Evolutionary conservation across 129 eudicot species (phyloP).

Genomic region (Oenanthe sinensis): DNA sequence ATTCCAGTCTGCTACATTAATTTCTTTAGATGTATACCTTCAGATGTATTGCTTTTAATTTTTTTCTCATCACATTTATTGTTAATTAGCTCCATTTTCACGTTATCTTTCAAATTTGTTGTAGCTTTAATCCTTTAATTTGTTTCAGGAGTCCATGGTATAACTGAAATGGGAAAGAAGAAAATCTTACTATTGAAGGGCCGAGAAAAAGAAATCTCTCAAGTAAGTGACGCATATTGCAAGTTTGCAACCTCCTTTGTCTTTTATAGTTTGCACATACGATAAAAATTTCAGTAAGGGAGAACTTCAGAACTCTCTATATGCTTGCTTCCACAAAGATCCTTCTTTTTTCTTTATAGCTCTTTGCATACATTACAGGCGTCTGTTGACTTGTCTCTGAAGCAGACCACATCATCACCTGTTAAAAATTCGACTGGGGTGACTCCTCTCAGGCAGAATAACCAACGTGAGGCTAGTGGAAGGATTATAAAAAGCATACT

Average conservation of each 20-base stretch:
- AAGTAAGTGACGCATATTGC: constrained; percentile 32
- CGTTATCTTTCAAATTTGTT: background rate
- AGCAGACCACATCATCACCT: constrained; percentile 34
- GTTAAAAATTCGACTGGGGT: constrained; percentile 29
- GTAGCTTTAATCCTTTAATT: background rate
- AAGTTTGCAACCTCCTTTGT: background rate
- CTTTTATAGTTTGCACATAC: background rate
- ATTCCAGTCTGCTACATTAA: background rate
- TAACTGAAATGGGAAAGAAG: constrained; percentile 55
- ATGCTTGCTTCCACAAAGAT: background rate
- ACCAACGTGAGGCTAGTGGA: constrained; percentile 62
- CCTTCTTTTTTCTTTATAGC: background rate
- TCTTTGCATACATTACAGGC: constrained; percentile 27
- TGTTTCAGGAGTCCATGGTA: constrained; percentile 48
- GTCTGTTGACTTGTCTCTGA: constrained; percentile 29
- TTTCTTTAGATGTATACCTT: background rate
- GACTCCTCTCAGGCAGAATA: constrained; percentile 42
- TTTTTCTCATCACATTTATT: background rate
- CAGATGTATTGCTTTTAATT: background rate
- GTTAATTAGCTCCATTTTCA: background rate
- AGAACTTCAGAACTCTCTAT: background rate
- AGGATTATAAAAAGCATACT: constrained; percentile 77
- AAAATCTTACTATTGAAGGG: constrained; percentile 86
- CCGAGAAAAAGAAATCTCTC: constrained; percentile 65
- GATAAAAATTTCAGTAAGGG: background rate